Percentiles rank a stretch among this genome's conserved stretches.
phyloP scores from a whole-genome alignment of 257 asterid genomes.

The Rhazya stricta region DNA sequence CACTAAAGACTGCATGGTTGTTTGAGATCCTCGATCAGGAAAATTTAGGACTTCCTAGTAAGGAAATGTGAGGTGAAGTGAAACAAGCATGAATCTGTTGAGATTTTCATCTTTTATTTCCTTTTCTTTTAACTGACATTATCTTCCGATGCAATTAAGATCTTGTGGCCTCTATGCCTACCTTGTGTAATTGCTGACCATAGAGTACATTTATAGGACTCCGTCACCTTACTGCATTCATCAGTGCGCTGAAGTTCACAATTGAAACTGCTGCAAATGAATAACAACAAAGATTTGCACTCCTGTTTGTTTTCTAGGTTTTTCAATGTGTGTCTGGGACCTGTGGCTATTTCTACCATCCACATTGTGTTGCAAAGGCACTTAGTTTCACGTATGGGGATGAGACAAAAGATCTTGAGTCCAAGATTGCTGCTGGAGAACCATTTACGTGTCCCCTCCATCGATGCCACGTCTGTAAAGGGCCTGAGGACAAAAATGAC shows the following conservation, averaged over 20 bases:
- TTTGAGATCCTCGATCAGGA: neutral
- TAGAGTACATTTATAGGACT: neutral
- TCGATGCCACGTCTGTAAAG: conserved; percentile 60
- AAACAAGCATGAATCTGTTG: neutral
- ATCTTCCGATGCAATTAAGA: neutral
- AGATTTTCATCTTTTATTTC: neutral
- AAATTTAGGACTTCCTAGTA: neutral
- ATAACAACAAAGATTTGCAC: neutral
- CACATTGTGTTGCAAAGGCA: conserved; percentile 69
- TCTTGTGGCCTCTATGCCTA: neutral
- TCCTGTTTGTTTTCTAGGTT: conserved; percentile 44
- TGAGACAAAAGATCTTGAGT: conserved; percentile 42
- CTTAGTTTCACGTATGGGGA: conserved; percentile 46
- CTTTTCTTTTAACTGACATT: neutral
- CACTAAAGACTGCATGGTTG: neutral
- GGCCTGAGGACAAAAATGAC: conserved; percentile 42
- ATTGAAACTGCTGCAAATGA: neutral
- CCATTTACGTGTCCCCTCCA: conserved; percentile 81
- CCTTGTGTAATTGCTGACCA: neutral
- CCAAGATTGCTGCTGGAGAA: conserved; percentile 66
- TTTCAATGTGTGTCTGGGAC: conserved; percentile 83
- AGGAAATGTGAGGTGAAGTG: neutral
- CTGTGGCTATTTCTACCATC: conserved; percentile 90
- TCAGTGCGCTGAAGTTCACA: neutral
- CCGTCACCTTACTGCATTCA: neutral